Evolutionary conservation across 495 filamentous ascomycete genomes (phyloP).

Genomic region (Tirmania nivea): DNA sequence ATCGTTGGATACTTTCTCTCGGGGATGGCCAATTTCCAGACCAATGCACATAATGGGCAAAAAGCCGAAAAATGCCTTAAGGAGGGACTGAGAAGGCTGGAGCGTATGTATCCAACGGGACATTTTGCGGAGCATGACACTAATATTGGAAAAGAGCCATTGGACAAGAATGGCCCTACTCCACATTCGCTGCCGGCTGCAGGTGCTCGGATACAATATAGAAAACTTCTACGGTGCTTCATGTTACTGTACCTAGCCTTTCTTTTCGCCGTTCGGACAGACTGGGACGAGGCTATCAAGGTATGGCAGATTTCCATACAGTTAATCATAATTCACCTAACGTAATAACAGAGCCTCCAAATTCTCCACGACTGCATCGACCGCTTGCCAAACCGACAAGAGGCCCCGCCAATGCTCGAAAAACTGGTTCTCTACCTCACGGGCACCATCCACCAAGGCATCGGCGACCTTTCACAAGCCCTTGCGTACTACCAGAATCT

Average conservation of each 20-base stretch:
- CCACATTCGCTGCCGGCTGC: slow-evolving; percentile 26
- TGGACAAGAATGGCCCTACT: slow-evolving; percentile 11
- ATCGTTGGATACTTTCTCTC: slow-evolving; percentile 41
- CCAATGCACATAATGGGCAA: slow-evolving; percentile 25
- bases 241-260: slow-evolving; percentile 39
- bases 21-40: slow-evolving; percentile 29
- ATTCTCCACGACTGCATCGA: slow-evolving; percentile 18
- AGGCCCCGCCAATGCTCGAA: slow-evolving; percentile 19
- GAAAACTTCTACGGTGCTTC: slow-evolving; percentile 31
- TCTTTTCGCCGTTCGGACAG: slow-evolving; percentile 35
- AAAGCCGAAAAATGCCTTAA: slow-evolving; percentile 46
- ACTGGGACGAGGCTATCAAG: slow-evolving; percentile 34
- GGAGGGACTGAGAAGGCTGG: slow-evolving; percentile 38
- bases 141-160: slow-evolving; percentile 18
- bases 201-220: slow-evolving; percentile 24
- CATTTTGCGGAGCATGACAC: not conserved
- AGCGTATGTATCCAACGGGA: slow-evolving; percentile 24
- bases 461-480: slow-evolving; percentile 44
- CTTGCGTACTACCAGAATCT: slow-evolving; percentile 24
- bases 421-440: slow-evolving; percentile 41
- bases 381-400: slow-evolving; percentile 20
- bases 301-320: slow-evolving; percentile 3
- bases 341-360: slow-evolving; percentile 16
- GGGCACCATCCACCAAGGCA: slow-evolving; percentile 60
- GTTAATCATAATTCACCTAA: not conserved